Conservation (phyloP, 176 grass and related monocot genomes). For the Eleusine indica region DNA sequence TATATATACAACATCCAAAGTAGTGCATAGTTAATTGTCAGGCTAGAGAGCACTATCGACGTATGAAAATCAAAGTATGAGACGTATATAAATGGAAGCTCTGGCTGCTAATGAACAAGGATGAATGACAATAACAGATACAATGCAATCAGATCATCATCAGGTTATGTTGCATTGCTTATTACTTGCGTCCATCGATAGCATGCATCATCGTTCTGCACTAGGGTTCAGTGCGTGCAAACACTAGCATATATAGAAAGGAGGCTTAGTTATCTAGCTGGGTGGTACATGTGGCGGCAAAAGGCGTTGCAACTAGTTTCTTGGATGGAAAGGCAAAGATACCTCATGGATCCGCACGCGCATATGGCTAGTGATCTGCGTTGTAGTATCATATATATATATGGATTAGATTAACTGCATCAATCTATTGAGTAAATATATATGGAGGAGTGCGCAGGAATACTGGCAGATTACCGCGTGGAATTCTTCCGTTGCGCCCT, state of each 20-base stretch:
- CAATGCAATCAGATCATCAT: not conserved
- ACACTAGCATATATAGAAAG: not conserved
- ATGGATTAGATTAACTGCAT: not conserved
- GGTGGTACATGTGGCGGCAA: constrained; percentile 37
- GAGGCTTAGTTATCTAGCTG: not conserved
- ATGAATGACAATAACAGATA: not conserved
- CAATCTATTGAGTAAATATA: not conserved
- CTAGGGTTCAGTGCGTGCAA: constrained; percentile 11
- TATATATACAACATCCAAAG: not conserved
- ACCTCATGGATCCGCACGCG: not conserved
- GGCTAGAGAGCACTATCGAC: constrained; percentile 11
- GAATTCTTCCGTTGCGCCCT: not conserved
- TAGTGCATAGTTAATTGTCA: not conserved
- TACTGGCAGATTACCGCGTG: not conserved
- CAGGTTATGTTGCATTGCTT: constrained; percentile 20
- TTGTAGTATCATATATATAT: not conserved
- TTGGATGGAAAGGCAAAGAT: constrained; percentile 21
- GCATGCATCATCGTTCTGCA: constrained; percentile 25
- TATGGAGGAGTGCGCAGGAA: not conserved
- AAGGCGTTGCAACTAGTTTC: constrained; percentile 23
- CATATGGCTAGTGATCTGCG: not conserved
- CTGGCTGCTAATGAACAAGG: not conserved
- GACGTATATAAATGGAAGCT: not conserved
- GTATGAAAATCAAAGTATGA: not conserved
- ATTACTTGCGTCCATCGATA: not conserved